A percentile compares a stretch with the other conserved stretches of the same genome.
Conservation (phyloP, 345 rosid species). For the Ceriops decandra region DNA sequence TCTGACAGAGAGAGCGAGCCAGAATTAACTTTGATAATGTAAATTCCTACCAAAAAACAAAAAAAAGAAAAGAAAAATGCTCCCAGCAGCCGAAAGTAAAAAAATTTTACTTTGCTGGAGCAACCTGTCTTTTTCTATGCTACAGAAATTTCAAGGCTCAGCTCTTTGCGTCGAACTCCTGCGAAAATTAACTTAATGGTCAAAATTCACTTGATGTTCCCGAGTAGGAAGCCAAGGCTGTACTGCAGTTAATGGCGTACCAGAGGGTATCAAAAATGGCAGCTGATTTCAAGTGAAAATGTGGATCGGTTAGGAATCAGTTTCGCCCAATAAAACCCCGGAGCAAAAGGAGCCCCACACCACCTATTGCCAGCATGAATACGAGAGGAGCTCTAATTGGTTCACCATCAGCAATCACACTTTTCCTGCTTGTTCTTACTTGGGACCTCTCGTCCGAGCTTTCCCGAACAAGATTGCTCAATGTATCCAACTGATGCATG, state of each 20-base stretch:
- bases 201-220: conserved; percentile 6
- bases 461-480: conserved; percentile 55
- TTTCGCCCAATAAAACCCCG: conserved; percentile 44
- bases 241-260: background rate
- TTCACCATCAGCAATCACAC: conserved; percentile 27
- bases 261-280: background rate
- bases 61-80: no score
- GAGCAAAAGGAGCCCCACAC: conserved; percentile 58
- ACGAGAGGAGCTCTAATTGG: conserved; percentile 49
- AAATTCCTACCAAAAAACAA: no score
- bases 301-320: conserved; percentile 17
- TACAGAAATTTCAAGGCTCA: background rate
- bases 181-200: conserved; percentile 4
- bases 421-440: conserved; percentile 36
- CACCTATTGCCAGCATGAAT: conserved; percentile 52
- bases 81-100: background rate
- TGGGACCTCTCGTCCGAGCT: conserved; percentile 40
- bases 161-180: conserved; percentile 9
- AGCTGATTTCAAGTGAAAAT: background rate
- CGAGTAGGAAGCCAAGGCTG: background rate
- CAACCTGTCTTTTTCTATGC: background rate
- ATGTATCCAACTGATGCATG: conserved; percentile 62
- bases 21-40: no score
- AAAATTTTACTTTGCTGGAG: conserved; percentile 9
- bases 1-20: no score